Conservation (phyloP, 768 basidiomycete genomes). For the Leccinum rimulosum region DNA sequence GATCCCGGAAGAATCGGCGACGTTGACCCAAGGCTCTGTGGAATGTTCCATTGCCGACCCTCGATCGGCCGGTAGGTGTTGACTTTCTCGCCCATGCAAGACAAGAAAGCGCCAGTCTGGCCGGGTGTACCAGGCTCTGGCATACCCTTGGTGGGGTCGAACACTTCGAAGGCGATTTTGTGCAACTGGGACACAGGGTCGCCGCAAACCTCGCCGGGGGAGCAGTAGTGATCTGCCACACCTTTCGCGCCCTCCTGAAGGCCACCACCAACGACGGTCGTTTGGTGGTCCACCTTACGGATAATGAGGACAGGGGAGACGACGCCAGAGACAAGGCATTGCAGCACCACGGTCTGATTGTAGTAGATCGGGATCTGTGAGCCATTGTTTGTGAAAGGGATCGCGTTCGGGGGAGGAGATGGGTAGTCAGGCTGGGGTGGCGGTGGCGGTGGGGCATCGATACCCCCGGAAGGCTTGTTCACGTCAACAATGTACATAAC, state of each 20-base stretch:
- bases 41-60: constrained; percentile 72
- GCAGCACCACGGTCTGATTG: constrained; percentile 93
- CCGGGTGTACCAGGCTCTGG: constrained; percentile 80
- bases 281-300: constrained; percentile 89
- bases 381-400: constrained; percentile 79
- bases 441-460: constrained; percentile 75
- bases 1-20: constrained; percentile 68
- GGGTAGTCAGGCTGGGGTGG: constrained; percentile 89
- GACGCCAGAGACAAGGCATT: constrained; percentile 91
- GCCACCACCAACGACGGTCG: constrained; percentile 88
- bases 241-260: constrained; percentile 84
- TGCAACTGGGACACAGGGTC: constrained; percentile 95
- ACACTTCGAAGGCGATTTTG: constrained; percentile 93
- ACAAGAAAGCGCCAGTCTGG: constrained; percentile 76
- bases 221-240: constrained; percentile 78
- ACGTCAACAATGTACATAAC: constrained; percentile 98
- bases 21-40: constrained; percentile 40
- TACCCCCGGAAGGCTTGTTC: constrained; percentile 73
- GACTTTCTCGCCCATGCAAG: constrained; percentile 92
- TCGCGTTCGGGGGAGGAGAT: constrained; percentile 87
- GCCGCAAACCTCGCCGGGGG: constrained; percentile 83
- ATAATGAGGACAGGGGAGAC: constrained; percentile 93
- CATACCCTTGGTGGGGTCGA: constrained; percentile 63
- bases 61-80: constrained; percentile 87
- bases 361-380: constrained; percentile 91